A percentile compares a stretch with the other conserved stretches of the same genome.
These are phyloP conservation scores for Biscutella laevigata DNA, from an alignment of 441 rosid species.

Conservation along the genomic window DNA sequence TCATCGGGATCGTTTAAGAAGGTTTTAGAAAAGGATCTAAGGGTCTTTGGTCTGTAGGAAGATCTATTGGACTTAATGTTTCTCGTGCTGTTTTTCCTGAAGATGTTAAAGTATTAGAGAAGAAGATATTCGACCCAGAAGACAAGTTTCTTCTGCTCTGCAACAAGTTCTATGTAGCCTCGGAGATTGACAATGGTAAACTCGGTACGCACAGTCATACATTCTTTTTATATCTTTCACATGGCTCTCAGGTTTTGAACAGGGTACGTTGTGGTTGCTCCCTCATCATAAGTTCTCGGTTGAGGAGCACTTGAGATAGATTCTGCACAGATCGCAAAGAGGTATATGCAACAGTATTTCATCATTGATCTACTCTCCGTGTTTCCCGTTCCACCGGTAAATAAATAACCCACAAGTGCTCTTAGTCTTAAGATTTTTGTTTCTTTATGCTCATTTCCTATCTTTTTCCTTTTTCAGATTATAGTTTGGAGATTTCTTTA, in stretches of 20 bases:
- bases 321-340: slow-evolving; percentile 76
- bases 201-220: slow-evolving; percentile 60
- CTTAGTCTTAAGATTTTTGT: too few relatives aligned
- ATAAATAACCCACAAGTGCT: background rate
- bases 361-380: slow-evolving; percentile 77
- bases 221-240: slow-evolving; percentile 75
- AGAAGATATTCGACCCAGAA: slow-evolving; percentile 88
- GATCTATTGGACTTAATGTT: slow-evolving; percentile 84
- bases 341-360: slow-evolving; percentile 69
- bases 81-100: slow-evolving; percentile 89
- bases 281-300: slow-evolving; percentile 92
- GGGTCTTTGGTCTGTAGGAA: slow-evolving; percentile 88
- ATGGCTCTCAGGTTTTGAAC: slow-evolving; percentile 92
- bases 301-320: slow-evolving; percentile 96
- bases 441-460: too few relatives aligned
- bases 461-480: slow-evolving; percentile 36
- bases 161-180: slow-evolving; percentile 62
- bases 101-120: slow-evolving; percentile 84
- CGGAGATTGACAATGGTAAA: slow-evolving; percentile 59
- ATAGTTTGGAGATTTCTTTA: slow-evolving; percentile 77
- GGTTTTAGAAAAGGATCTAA: slow-evolving; percentile 83
- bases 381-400: slow-evolving; percentile 92
- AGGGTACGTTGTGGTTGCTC: slow-evolving; percentile 89
- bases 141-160: slow-evolving; percentile 74
- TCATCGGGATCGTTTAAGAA: slow-evolving; percentile 63